These are phyloP conservation scores for Phytophthora rubi DNA, from an alignment of 352 stramenopile genomes.

Conservation along the genomic window DNA sequence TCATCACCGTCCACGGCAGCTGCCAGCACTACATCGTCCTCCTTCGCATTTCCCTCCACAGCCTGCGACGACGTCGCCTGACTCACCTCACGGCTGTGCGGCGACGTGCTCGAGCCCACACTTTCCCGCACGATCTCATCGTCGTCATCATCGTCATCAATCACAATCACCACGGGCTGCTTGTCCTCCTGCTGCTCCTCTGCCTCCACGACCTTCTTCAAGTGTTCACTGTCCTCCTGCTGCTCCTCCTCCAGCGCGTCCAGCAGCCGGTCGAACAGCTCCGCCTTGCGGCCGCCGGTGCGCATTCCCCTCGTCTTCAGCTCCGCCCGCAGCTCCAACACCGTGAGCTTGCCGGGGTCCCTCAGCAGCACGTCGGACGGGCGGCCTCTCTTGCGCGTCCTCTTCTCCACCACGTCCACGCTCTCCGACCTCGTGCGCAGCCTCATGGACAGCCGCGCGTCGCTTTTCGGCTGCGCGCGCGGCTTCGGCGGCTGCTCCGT, in stretches of 20 bases:
- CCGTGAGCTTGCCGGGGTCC: slow-evolving; percentile 40
- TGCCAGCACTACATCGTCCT: neutral
- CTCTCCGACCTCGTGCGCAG: slow-evolving; percentile 7
- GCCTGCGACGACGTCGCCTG: slow-evolving; percentile 17
- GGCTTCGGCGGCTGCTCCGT: slow-evolving; percentile 5
- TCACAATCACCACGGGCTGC: slow-evolving; percentile 15
- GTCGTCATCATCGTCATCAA: slow-evolving; percentile 26
- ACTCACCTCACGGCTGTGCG: slow-evolving; percentile 6
- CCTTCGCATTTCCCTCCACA: neutral
- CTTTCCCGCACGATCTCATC: slow-evolving; percentile 77
- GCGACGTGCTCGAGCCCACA: slow-evolving; percentile 31
- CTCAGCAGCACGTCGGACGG: slow-evolving; percentile 14
- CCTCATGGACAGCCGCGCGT: slow-evolving; percentile 19
- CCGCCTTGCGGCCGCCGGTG: slow-evolving; percentile 58
- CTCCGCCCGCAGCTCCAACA: slow-evolving; percentile 64
- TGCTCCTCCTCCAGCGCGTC: slow-evolving; percentile 54
- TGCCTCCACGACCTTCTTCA: no score
- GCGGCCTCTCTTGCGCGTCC: slow-evolving; percentile 41
- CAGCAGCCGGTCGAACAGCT: slow-evolving; percentile 53
- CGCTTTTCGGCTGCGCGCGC: neutral
- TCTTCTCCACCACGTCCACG: neutral
- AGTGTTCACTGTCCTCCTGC: slow-evolving; percentile 23
- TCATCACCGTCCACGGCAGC: neutral
- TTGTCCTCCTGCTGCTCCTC: slow-evolving; percentile 26
- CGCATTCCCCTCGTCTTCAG: slow-evolving; percentile 67